phyloP scores from a whole-genome alignment of 306 rosid genomes.

The Vicia villosa region DNA sequence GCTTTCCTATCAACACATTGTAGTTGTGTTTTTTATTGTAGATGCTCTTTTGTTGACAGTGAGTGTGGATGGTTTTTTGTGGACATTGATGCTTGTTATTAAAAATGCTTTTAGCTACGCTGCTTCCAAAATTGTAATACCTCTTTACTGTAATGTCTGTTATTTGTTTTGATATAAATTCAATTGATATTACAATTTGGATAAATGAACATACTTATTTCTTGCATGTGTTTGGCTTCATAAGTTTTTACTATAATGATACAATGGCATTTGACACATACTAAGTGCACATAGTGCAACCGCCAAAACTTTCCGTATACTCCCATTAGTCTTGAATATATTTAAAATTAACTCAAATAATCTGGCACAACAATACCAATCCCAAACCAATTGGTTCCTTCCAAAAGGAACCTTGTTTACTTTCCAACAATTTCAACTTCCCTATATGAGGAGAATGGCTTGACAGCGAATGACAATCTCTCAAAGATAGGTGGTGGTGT shows the following conservation, averaged over 20 bases:
- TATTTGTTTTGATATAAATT: constrained; percentile 26
- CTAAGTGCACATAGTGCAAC: not conserved
- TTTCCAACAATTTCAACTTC: too few species aligned
- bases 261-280: not conserved
- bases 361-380: too few species aligned
- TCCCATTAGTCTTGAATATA: too few species aligned
- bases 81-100: constrained; percentile 38
- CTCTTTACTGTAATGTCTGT: constrained; percentile 5
- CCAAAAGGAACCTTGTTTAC: too few species aligned
- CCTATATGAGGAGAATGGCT: too few species aligned
- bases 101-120: constrained; percentile 32
- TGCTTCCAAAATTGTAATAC: constrained; percentile 21
- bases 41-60: constrained; percentile 33
- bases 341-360: too few species aligned
- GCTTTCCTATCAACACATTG: constrained; percentile 28
- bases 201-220: not conserved
- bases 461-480: too few species aligned
- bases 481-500: too few species aligned
- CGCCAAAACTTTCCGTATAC: not conserved
- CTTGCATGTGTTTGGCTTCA: not conserved
- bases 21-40: constrained; percentile 39
- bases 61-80: constrained; percentile 40
- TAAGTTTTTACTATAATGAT: not conserved
- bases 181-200: not conserved
- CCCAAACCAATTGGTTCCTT: too few species aligned